Conservation (phyloP, 805 yeast species). For the Metschnikowia reukaufii region DNA sequence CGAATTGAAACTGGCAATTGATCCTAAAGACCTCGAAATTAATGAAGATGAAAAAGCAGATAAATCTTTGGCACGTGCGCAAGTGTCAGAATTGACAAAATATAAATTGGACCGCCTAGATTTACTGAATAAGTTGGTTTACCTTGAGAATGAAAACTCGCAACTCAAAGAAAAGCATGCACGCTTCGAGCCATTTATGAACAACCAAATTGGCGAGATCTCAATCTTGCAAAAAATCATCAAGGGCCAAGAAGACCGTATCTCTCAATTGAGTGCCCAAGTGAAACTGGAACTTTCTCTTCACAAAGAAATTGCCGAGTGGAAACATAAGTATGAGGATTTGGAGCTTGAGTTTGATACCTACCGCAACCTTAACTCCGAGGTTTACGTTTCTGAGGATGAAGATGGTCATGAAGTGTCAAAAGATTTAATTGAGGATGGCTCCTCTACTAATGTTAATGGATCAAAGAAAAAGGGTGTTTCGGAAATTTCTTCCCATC, state of each 20-base stretch:
- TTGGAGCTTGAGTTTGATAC: conserved; percentile 46
- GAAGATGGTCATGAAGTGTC: conserved; percentile 28
- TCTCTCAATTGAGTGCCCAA: conserved; percentile 40
- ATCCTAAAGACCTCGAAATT: conserved; percentile 8
- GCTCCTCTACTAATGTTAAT: conserved; percentile 22
- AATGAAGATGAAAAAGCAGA: conserved; percentile 4
- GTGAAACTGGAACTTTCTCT: conserved; percentile 45
- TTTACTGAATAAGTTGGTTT: conserved; percentile 43
- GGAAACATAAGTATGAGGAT: conserved; percentile 46
- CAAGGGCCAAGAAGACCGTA: conserved; percentile 49
- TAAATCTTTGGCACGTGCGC: conserved; percentile 13
- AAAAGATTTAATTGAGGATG: conserved; percentile 12
- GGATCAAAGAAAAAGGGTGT: conserved; percentile 15
- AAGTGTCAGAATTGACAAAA: conserved; percentile 34
- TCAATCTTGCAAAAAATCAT: conserved; percentile 54
- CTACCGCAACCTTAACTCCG: conserved; percentile 35
- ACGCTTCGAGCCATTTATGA: conserved; percentile 54
- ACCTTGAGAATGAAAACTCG: conserved; percentile 48
- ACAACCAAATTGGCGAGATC: conserved; percentile 52
- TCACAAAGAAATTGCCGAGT: conserved; percentile 46
- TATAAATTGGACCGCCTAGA: conserved; percentile 46
- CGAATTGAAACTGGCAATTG: conserved; percentile 28
- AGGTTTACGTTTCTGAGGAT: conserved; percentile 30
- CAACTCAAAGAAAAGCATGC: conserved; percentile 39
- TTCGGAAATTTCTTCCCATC: conserved; percentile 7